Evolutionary conservation across 805 yeast genomes (phyloP).

Genomic region (Candida ortonii): DNA sequence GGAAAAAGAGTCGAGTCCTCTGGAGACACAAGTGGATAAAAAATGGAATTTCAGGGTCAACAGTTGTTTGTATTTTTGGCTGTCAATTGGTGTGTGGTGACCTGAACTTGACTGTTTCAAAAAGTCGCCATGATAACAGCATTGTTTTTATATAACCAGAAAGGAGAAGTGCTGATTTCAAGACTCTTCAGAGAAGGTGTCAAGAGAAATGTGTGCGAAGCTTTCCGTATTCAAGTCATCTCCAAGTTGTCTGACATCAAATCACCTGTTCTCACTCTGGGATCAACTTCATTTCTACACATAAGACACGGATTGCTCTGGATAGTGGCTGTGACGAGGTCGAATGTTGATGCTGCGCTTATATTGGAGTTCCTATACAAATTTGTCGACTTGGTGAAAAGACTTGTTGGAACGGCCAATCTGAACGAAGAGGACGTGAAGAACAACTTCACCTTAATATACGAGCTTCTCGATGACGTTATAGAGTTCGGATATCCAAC

Average conservation of each 20-base stretch:
- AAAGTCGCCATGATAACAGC: constrained; percentile 69
- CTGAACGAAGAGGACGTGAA: constrained; percentile 51
- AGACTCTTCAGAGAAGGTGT: constrained; percentile 72
- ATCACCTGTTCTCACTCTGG: constrained; percentile 78
- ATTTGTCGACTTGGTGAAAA: constrained; percentile 51
- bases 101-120: too few relatives aligned
- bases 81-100: too few relatives aligned
- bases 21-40: too few relatives aligned
- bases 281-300: constrained; percentile 88
- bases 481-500: constrained; percentile 79
- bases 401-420: constrained; percentile 25
- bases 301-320: constrained; percentile 62
- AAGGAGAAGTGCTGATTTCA: constrained; percentile 82
- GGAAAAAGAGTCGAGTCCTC: too few relatives aligned
- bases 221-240: constrained; percentile 90
- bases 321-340: constrained; percentile 85
- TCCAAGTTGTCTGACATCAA: constrained; percentile 50
- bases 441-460: constrained; percentile 64
- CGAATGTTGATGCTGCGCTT: constrained; percentile 79
- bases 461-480: constrained; percentile 75
- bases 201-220: constrained; percentile 76
- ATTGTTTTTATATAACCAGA: constrained; percentile 68
- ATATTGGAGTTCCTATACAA: constrained; percentile 76
- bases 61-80: too few relatives aligned
- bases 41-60: too few relatives aligned